Evolutionary conservation across 2,329 filamentous ascomycete species (phyloP).

Genomic region (Tolypocladium amazonense): DNA sequence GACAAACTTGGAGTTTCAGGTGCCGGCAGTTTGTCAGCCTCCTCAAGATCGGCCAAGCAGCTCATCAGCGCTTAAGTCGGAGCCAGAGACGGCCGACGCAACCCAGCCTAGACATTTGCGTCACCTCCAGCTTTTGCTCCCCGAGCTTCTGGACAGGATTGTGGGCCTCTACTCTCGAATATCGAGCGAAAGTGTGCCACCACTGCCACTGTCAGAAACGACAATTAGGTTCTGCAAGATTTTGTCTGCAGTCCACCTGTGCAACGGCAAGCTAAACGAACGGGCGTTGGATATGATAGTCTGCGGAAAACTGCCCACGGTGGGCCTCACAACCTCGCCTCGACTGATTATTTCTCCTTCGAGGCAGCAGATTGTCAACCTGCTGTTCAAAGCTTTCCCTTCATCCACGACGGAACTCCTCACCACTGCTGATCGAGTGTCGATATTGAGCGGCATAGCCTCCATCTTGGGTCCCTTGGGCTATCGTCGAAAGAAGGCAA

Average conservation of each 20-base stretch:
- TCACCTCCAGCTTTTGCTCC: constrained; percentile 48
- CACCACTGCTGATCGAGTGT: constrained; percentile 63
- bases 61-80: constrained; percentile 16
- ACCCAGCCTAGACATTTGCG: constrained; percentile 42
- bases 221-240: constrained; percentile 64
- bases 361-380: constrained; percentile 52
- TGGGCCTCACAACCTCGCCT: constrained; percentile 39
- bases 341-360: constrained; percentile 44
- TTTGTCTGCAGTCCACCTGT: constrained; percentile 54
- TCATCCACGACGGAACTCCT: constrained; percentile 54
- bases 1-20: constrained; percentile 72
- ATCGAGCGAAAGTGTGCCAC: constrained; percentile 59
- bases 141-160: constrained; percentile 67
- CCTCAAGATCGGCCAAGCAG: constrained; percentile 34
- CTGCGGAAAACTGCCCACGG: constrained; percentile 44
- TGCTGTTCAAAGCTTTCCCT: constrained; percentile 62
- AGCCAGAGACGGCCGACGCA: constrained; percentile 23
- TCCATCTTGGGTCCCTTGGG: constrained; percentile 74
- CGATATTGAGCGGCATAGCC: constrained; percentile 76
- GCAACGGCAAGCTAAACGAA: constrained; percentile 51
- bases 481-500: constrained; percentile 79
- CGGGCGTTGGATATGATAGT: constrained; percentile 55
- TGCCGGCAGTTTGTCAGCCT: constrained; percentile 47
- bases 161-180: constrained; percentile 62
- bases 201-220: constrained; percentile 61